Conservation (phyloP, 2,329 filamentous ascomycete species). For the Ophiostoma angusticollis region DNA sequence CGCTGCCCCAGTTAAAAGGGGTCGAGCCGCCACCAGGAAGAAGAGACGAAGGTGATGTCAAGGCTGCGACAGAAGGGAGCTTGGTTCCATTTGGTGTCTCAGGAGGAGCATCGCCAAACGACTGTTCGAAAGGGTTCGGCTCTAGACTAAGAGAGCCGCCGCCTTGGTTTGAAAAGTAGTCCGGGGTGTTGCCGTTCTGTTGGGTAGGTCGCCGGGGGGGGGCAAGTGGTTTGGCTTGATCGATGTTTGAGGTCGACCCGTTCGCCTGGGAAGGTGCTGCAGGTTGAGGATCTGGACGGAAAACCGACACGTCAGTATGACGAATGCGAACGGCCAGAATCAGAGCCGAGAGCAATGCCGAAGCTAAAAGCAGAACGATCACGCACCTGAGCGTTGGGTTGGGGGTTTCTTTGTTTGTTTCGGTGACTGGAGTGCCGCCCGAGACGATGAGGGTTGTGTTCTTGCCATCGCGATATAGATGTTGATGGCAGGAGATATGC, state of each 20-base stretch:
- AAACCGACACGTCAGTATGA: too few species aligned
- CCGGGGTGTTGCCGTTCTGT: slow-evolving; percentile 39
- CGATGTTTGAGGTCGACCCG: slow-evolving; percentile 32
- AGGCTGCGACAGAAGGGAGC: slow-evolving; percentile 75
- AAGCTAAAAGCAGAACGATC: slow-evolving; percentile 5
- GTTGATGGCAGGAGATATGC: not conserved
- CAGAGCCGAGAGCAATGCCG: not conserved
- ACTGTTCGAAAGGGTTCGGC: slow-evolving; percentile 94
- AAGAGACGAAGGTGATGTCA: slow-evolving; percentile 81
- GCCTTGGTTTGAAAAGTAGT: slow-evolving; percentile 54
- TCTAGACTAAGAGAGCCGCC: slow-evolving; percentile 56
- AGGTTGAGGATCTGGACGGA: too few species aligned
- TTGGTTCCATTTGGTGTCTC: slow-evolving; percentile 77
- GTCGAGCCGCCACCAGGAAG: slow-evolving; percentile 60
- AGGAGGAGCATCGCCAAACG: slow-evolving; percentile 55
- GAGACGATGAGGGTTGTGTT: slow-evolving; percentile 25
- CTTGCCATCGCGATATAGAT: slow-evolving; percentile 30
- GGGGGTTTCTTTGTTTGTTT: slow-evolving; percentile 29
- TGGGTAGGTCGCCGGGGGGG: slow-evolving; percentile 55
- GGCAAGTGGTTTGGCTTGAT: slow-evolving; percentile 52
- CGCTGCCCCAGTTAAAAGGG: slow-evolving; percentile 65
- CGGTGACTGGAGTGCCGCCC: slow-evolving; percentile 36
- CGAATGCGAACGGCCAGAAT: not conserved
- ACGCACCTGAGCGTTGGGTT: slow-evolving; percentile 31
- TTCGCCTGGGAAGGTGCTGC: not conserved